Base-by-base conservation (phyloP, 768 basidiomycete species). In the Xanthoconium purpureum region DNA sequence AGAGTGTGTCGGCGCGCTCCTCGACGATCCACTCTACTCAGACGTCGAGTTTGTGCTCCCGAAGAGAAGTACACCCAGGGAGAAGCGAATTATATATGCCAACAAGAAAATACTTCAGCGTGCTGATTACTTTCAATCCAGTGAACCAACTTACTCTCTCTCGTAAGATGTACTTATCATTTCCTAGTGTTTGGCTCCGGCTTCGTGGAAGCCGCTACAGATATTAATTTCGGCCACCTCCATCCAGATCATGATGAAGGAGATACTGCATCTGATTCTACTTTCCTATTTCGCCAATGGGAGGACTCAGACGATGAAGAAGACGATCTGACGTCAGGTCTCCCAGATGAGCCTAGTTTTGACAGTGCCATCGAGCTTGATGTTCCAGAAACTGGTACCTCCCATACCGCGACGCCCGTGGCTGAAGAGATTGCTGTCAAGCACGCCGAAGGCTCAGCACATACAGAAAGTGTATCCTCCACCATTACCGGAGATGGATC, bases 21-120 rank as follows among this genome's bases (percentile, higher is more conserved):
- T 94, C 11, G 86, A 94, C 62, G 88, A 94, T 63, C 88, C 88
- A n/a, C 66, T 80, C 13, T 94, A 93, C 63, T 91, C 91, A 7
- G 91, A 94, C 63, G 83, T 94, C 17, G 85, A 88, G 67, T 94
- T 94, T 60, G 74, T 92, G 18, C 73, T 94, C 32, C 88, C 88
- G 0, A 72, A 73, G 33, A 66, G 77, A 35, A 69, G 70, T 24
- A 68, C 75, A 29, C 72, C 73, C 15, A 69, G 71, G 24, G 76
- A 72, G 40, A 60, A 64, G 29, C 70, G 77, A 15, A 65, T 66
- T 15, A 88, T 94, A 59, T 88, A 82, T 67, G 91, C 91, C 1
- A 82, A 84, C 43, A 83, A 80, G 60, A 83, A 78, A 63, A 64
- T 94, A 42, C 76, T 94, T 8, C 75, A 78, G 60, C 74, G 92